Conservation (phyloP, 2,329 filamentous ascomycete genomes). For the Penicillium hesseltinei region DNA sequence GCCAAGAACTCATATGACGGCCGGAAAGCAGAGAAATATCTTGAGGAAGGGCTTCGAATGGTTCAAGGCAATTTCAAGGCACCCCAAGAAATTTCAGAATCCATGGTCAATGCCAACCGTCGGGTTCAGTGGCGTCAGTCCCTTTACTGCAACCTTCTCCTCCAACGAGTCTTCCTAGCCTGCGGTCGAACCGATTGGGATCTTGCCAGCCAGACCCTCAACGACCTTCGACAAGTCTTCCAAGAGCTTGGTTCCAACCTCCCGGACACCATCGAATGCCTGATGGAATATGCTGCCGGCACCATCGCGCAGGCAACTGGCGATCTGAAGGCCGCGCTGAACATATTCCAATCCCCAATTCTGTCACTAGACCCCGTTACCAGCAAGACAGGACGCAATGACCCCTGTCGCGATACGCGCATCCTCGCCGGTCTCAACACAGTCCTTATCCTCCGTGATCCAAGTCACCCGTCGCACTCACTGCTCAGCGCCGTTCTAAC, state of each 20-base stretch:
- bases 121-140: slow-evolving; percentile 64
- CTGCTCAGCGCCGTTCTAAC: slow-evolving; percentile 62
- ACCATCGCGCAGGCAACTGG: slow-evolving; percentile 76
- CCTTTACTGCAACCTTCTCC: slow-evolving; percentile 66
- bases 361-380: slow-evolving; percentile 54
- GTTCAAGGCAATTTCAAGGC: slow-evolving; percentile 45
- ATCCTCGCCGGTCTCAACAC: slow-evolving; percentile 65
- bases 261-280: slow-evolving; percentile 47
- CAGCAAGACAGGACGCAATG: slow-evolving; percentile 42
- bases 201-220: slow-evolving; percentile 58
- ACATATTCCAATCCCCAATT: slow-evolving; percentile 61
- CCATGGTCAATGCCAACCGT: slow-evolving; percentile 58
- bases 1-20: slow-evolving; percentile 56
- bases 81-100: slow-evolving; percentile 48
- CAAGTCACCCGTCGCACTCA: slow-evolving; percentile 55
- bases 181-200: slow-evolving; percentile 71
- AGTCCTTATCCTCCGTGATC: slow-evolving; percentile 69
- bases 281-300: slow-evolving; percentile 70
- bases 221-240: slow-evolving; percentile 51
- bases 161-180: slow-evolving; percentile 68
- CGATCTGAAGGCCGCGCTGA: slow-evolving; percentile 65
- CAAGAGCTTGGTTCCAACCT: slow-evolving; percentile 44
- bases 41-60: slow-evolving; percentile 57
- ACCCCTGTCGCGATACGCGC: slow-evolving; percentile 61
- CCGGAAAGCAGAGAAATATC: slow-evolving; percentile 55